Percentiles rank a stretch among this genome's conserved stretches.
phyloP scores from a whole-genome alignment of 805 yeast species.

The Ogataea angusta region DNA sequence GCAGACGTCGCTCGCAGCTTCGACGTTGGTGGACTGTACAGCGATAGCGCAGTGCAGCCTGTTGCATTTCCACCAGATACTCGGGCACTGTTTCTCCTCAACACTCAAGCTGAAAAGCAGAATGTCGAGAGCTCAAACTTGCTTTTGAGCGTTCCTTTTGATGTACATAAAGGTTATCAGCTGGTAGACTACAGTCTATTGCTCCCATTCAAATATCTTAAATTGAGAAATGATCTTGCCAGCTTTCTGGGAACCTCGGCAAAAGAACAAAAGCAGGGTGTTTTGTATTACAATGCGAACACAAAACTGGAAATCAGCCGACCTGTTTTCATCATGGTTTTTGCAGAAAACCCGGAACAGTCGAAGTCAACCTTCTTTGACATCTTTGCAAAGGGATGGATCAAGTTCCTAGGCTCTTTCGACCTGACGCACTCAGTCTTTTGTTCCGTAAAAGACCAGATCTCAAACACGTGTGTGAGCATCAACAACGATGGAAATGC shows the following conservation, averaged over 20 bases:
- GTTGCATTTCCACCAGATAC: constrained; percentile 35
- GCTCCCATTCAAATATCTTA: constrained; percentile 33
- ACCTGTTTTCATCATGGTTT: constrained; percentile 40
- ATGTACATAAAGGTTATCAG: constrained; percentile 34
- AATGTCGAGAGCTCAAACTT: constrained; percentile 11
- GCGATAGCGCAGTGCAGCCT: constrained; percentile 12
- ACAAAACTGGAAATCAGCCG: constrained; percentile 18
- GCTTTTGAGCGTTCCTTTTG: constrained; percentile 37
- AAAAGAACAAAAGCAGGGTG: constrained; percentile 2
- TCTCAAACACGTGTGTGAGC: constrained; percentile 38
- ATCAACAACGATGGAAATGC: constrained; percentile 33
- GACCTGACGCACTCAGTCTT: constrained; percentile 40
- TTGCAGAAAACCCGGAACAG: constrained; percentile 26
- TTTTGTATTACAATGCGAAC: constrained; percentile 28
- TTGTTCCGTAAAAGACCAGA: constrained; percentile 36
- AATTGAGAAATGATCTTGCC: constrained; percentile 9
- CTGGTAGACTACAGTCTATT: constrained; percentile 39
- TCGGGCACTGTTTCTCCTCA: constrained; percentile 38
- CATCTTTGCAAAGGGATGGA: constrained; percentile 40
- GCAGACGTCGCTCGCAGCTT: constrained; percentile 10
- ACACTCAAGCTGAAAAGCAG: constrained; percentile 13
- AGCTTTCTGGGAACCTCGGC: constrained; percentile 1
- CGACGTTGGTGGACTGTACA: constrained; percentile 12
- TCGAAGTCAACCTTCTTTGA: constrained; percentile 36
- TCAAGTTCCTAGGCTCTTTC: constrained; percentile 29